Evolutionary conservation across 768 basidiomycete genomes (phyloP).

Genomic region (Rhizopogon roseolus): DNA sequence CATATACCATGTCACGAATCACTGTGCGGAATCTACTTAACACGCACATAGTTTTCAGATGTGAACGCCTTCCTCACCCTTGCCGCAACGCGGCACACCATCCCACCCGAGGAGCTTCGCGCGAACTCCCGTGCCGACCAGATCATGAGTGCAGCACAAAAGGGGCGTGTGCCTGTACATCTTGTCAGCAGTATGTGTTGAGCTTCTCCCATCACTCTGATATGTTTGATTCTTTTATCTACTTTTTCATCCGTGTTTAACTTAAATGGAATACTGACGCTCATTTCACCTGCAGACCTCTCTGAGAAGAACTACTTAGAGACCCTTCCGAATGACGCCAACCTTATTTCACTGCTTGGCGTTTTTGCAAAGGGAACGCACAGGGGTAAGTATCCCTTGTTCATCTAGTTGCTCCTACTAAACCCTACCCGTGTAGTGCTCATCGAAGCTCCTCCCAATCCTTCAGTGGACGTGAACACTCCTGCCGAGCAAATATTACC

Average conservation of each 20-base stretch:
- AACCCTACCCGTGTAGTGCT: slow-evolving; percentile 36
- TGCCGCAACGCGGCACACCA: slow-evolving; percentile 73
- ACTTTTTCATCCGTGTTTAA: too few species aligned
- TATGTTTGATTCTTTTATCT: not conserved
- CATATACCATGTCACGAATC: not conserved
- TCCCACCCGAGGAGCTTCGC: slow-evolving; percentile 53
- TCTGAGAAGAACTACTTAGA: slow-evolving; percentile 83
- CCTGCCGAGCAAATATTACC: not conserved
- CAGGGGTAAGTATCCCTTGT: slow-evolving; percentile 43
- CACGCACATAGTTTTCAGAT: slow-evolving; percentile 59
- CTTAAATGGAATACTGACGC: slow-evolving; percentile 1
- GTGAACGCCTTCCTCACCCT: slow-evolving; percentile 85
- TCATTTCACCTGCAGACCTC: slow-evolving; percentile 44
- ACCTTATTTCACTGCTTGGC: slow-evolving; percentile 54
- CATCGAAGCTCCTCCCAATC: slow-evolving; percentile 41
- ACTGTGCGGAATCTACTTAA: not conserved
- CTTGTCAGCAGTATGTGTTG: slow-evolving; percentile 69
- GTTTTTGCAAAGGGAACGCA: slow-evolving; percentile 71
- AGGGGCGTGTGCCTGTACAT: slow-evolving; percentile 67
- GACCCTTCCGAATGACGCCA: slow-evolving; percentile 57
- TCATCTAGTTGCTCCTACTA: not conserved
- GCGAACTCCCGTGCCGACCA: slow-evolving; percentile 57
- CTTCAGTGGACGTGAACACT: not conserved
- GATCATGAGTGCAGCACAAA: slow-evolving; percentile 70
- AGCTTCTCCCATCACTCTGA: not conserved